Conservation (phyloP, 768 basidiomycete species). For the Rhodotorula diobovata region DNA sequence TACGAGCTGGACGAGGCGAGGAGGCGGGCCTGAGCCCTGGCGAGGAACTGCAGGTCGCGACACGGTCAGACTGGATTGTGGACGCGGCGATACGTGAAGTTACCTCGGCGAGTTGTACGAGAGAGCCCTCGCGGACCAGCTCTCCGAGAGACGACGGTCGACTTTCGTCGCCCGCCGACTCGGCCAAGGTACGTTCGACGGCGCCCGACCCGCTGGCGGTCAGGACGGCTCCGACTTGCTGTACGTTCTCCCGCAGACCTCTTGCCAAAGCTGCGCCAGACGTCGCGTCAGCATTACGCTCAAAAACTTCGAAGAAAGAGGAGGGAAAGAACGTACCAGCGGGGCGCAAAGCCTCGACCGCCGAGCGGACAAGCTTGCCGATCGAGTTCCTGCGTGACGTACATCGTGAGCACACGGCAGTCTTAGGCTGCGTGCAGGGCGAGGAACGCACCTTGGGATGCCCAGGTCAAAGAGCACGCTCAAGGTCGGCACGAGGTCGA, state of each 20-base stretch:
- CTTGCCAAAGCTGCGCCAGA: conserved; percentile 20
- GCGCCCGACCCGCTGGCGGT: conserved; percentile 62
- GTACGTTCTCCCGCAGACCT: conserved; percentile 65
- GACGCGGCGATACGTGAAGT: not conserved
- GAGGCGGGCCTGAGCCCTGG: conserved; percentile 63
- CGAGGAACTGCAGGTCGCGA: conserved; percentile 51
- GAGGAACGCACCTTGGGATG: conserved; percentile 55
- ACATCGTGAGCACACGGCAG: not conserved
- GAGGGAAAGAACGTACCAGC: conserved; percentile 38
- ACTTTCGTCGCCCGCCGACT: not conserved
- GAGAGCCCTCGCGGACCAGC: not conserved
- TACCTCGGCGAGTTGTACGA: not conserved
- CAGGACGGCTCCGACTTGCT: conserved; percentile 70
- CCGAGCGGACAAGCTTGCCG: conserved; percentile 80
- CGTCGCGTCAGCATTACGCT: not conserved
- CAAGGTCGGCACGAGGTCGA: conserved; percentile 84
- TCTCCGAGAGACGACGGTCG: not conserved
- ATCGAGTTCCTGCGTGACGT: conserved; percentile 22
- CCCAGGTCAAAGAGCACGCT: conserved; percentile 82
- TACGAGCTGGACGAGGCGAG: conserved; percentile 89
- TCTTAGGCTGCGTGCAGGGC: no score
- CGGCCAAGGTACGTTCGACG: conserved; percentile 57
- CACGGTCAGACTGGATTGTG: not conserved
- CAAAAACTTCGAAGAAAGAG: conserved; percentile 35
- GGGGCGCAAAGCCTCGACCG: conserved; percentile 83